These are phyloP conservation scores for Epichloe scottii DNA, from an alignment of 2,329 filamentous ascomycete genomes.

Conservation along the genomic window DNA sequence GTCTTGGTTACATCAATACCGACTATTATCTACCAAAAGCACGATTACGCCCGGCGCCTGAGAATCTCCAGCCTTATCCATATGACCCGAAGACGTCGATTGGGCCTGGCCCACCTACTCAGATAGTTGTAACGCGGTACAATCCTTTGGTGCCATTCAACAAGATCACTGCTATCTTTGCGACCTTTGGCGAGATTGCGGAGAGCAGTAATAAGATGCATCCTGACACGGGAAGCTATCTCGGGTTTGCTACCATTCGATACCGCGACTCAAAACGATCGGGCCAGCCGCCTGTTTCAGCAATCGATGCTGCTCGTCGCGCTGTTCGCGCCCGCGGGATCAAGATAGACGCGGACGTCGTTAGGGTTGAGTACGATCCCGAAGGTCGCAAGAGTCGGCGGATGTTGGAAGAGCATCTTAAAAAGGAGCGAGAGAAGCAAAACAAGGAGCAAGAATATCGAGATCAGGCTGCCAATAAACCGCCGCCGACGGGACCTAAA, in stretches of 20 bases:
- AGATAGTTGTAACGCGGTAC: conserved; percentile 91
- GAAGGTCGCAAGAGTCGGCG: conserved; percentile 73
- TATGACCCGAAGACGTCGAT: conserved; percentile 76
- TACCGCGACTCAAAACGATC: conserved; percentile 60
- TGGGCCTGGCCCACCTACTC: conserved; percentile 77
- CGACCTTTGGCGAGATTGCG: conserved; percentile 74
- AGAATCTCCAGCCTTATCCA: conserved; percentile 67
- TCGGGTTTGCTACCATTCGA: conserved; percentile 84
- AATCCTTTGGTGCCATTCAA: conserved; percentile 76
- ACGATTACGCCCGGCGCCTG: conserved; percentile 58
- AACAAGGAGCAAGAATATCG: conserved; percentile 25
- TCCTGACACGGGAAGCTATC: conserved; percentile 82
- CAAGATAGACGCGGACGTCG: conserved; percentile 62
- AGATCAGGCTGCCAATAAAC: conserved; percentile 16
- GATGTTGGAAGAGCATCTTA: conserved; percentile 64
- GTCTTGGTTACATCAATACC: conserved; percentile 54
- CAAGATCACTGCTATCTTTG: conserved; percentile 64
- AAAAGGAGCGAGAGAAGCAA: conserved; percentile 51
- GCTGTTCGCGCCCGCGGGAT: conserved; percentile 67
- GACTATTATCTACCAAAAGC: conserved; percentile 60
- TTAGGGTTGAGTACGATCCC: conserved; percentile 79
- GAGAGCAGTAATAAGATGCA: conserved; percentile 91
- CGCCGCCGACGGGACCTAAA: conserved; percentile 27
- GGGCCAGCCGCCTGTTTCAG: conserved; percentile 39
- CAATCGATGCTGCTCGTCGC: conserved; percentile 67